Evolutionary conservation across 192 early-diverging fungal genomes (phyloP).

Genomic region (Martensiomyces pterosporus): DNA sequence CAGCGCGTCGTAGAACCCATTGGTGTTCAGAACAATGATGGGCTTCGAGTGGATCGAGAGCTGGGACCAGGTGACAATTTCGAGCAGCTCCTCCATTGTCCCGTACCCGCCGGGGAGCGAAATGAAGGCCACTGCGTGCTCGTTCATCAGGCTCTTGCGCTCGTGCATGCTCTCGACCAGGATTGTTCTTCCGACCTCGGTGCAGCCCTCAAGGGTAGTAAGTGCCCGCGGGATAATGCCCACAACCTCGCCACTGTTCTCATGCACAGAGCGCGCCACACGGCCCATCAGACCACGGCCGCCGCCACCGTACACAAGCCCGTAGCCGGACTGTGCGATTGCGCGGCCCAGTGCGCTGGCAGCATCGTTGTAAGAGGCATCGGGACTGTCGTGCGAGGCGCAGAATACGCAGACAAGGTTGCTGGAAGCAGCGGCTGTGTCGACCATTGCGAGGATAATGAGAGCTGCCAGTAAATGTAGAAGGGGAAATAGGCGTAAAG

Average conservation of each 20-base stretch:
- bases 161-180: slow-evolving; percentile 81
- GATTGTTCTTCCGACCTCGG: slow-evolving; percentile 50
- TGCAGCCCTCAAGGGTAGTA: slow-evolving; percentile 44
- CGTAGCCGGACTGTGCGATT: slow-evolving; percentile 55
- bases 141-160: slow-evolving; percentile 72
- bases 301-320: slow-evolving; percentile 69
- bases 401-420: slow-evolving; percentile 49
- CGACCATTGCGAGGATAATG: too few species aligned
- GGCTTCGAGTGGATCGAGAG: slow-evolving; percentile 80
- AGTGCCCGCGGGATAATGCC: slow-evolving; percentile 76
- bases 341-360: slow-evolving; percentile 51
- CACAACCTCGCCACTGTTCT: slow-evolving; percentile 59
- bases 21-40: slow-evolving; percentile 70
- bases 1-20: slow-evolving; percentile 72
- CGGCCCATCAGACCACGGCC: slow-evolving; percentile 76
- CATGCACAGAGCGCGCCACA: slow-evolving; percentile 62
- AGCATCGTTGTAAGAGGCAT: slow-evolving; percentile 15
- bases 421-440: neutral
- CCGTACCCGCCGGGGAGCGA: slow-evolving; percentile 85
- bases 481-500: too few species aligned
- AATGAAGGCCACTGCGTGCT: slow-evolving; percentile 67
- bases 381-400: slow-evolving; percentile 28
- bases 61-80: slow-evolving; percentile 76
- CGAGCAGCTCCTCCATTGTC: slow-evolving; percentile 85
- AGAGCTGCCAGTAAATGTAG: too few species aligned